Evolutionary conservation across 176 grass and related monocot genomes (phyloP).

Genomic region (Dactylis glomerata): DNA sequence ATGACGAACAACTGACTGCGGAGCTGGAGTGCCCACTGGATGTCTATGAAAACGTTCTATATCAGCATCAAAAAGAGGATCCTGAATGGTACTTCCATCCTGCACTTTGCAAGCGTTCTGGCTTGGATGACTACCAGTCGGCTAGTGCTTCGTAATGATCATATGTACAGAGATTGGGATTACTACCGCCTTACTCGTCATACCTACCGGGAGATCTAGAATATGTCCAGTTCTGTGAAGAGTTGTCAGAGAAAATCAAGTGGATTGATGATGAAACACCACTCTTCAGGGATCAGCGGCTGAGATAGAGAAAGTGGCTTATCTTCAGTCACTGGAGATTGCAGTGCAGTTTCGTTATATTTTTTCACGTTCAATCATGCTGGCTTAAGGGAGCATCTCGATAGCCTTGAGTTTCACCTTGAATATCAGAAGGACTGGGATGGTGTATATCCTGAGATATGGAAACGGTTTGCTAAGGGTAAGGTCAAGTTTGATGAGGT

Average conservation of each 20-base stretch:
- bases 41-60: neutral
- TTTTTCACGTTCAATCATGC: neutral
- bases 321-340: neutral
- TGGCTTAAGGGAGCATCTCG: neutral
- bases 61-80: neutral
- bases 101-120: neutral
- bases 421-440: neutral
- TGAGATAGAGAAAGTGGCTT: neutral
- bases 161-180: neutral
- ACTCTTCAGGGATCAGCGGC: neutral
- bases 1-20: neutral
- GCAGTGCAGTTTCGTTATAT: neutral
- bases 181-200: neutral
- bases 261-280: neutral
- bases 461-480: slow-evolving; percentile 3
- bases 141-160: slow-evolving; percentile 1
- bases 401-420: neutral
- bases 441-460: slow-evolving; percentile 29
- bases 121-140: slow-evolving; percentile 8
- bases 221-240: slow-evolving; percentile 15
- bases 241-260: neutral
- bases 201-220: slow-evolving; percentile 1
- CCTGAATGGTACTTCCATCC: slow-evolving; percentile 21
- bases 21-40: neutral
- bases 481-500: neutral